Evolutionary conservation across 2,329 filamentous ascomycete genomes (phyloP), one percentile per base, ranked within the genome.

Genomic region (Rutstroemia sp.): DNA sequence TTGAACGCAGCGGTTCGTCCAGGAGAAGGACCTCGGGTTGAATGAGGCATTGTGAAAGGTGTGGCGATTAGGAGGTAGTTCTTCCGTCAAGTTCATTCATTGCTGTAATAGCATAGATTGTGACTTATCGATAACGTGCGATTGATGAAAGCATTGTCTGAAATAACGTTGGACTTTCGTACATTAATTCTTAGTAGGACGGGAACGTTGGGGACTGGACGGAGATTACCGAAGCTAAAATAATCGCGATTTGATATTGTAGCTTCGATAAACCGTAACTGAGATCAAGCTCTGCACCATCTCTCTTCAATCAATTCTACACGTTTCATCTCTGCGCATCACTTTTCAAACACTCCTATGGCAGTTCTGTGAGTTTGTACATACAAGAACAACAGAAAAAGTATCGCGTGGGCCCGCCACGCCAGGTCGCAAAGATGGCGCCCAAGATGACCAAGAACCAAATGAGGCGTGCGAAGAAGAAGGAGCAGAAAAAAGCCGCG

Each of bases 391-490:
- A 5, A 45, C 12, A 21, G n/a, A 3, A 21, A 46, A 10, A 25
- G 12, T 14, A 46, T 14, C 42, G n/a, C 21, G 18, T 50, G 61
- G 61, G 58, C 60, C 52, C 48, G 19, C 61, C 49, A 62, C 66
- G 64, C 57, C 61, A 57, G 42, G 60, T 61, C 54, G 59, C 64
- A 73, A 76, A 71, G 69, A 86, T 86, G 83, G 82, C 81, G 67
- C 73, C 79, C 64, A 95, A 92, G 77, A 85, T 87, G 77, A 91
- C 87, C 71, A 97, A 96, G 78, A 96, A 96, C 74, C 90, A 95
- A 74, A 86, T 92, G 77, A 83, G 91, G 71, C 85, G 92, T 71
- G 88, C 90, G 49, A 92, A 92, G 78, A 96, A 94, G 82, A 96
- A 96, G 85, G 88, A 90, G 67, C 83, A 90, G 70, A 95, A 95